Evolutionary conservation across 2,329 filamentous ascomycete genomes (phyloP).

Genomic region (Fusarium guadeloupense): DNA sequence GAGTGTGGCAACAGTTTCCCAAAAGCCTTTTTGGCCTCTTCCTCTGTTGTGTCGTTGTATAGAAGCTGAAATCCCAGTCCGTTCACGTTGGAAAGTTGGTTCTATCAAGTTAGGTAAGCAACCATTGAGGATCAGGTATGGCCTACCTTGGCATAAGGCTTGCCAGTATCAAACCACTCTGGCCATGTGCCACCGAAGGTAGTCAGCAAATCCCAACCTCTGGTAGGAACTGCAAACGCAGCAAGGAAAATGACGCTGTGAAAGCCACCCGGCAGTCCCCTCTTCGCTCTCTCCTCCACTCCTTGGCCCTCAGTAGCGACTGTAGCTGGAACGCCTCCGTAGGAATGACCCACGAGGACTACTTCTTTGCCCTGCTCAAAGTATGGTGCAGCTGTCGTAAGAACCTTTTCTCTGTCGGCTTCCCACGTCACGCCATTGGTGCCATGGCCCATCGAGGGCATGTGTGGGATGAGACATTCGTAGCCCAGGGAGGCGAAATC

Average conservation of each 20-base stretch:
- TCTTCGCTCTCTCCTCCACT: neutral
- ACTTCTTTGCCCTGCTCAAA: neutral
- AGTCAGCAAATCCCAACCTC: constrained; percentile 4
- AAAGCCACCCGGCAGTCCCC: neutral
- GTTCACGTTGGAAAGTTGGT: neutral
- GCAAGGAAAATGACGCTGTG: constrained; percentile 1
- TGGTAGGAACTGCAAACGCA: constrained; percentile 6
- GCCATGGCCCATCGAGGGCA: constrained; percentile 8
- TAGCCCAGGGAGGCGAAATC: neutral
- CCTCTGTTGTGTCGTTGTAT: neutral
- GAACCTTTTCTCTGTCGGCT: neutral
- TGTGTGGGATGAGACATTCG: neutral
- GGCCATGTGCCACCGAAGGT: neutral
- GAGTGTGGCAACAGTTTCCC: neutral
- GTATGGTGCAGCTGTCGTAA: neutral
- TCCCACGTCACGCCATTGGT: constrained; percentile 6
- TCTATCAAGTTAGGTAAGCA: neutral
- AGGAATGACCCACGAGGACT: constrained; percentile 3
- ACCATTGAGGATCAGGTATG: accelerated
- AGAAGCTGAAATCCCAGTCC: neutral
- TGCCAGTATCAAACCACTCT: neutral
- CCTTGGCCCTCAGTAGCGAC: constrained; percentile 2
- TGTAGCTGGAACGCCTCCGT: constrained; percentile 2
- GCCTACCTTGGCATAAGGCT: neutral
- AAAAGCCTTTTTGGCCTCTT: neutral